Percentiles rank a stretch among this genome's conserved stretches.
Conservation (phyloP, 768 basidiomycete genomes). For the Multifurca ochricompacta region DNA sequence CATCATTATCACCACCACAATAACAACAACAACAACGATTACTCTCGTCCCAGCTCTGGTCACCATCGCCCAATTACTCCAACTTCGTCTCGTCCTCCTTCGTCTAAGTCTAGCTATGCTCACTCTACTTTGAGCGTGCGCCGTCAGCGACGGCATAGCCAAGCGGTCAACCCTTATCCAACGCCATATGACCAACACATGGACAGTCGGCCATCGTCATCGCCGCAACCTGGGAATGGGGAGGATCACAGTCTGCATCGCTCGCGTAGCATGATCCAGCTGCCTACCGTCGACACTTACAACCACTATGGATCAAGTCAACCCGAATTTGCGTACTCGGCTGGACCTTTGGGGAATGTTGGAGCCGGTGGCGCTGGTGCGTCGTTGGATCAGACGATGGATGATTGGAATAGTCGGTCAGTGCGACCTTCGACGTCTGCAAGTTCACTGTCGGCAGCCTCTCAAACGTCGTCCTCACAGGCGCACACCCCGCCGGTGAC, state of each 20-base stretch:
- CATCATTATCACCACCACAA: conserved; percentile 35
- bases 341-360: conserved; percentile 34
- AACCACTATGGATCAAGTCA: conserved; percentile 26
- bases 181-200: conserved; percentile 58
- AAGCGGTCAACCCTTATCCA: conserved; percentile 83
- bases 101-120: conserved; percentile 51
- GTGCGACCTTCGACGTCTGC: conserved; percentile 71
- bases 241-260: conserved; percentile 55
- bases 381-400: conserved; percentile 24
- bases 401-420: conserved; percentile 32
- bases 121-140: conserved; percentile 58
- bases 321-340: conserved; percentile 76
- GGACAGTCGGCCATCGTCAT: conserved; percentile 21
- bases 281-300: conserved; percentile 55
- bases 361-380: conserved; percentile 21
- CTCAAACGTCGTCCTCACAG: conserved; percentile 70
- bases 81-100: conserved; percentile 58
- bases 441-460: conserved; percentile 68
- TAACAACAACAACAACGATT: too few relatives aligned
- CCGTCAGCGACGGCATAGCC: conserved; percentile 70
- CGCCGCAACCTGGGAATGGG: conserved; percentile 23
- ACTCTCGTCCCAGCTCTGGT: conserved; percentile 66
- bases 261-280: conserved; percentile 77
- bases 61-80: conserved; percentile 61
- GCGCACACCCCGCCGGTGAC: conserved; percentile 72